Evolutionary conservation across 1,139 yeast genomes (phyloP), one percentile per base, ranked within the genome.

Genomic region (Keqinozyma sinolaborantium): DNA sequence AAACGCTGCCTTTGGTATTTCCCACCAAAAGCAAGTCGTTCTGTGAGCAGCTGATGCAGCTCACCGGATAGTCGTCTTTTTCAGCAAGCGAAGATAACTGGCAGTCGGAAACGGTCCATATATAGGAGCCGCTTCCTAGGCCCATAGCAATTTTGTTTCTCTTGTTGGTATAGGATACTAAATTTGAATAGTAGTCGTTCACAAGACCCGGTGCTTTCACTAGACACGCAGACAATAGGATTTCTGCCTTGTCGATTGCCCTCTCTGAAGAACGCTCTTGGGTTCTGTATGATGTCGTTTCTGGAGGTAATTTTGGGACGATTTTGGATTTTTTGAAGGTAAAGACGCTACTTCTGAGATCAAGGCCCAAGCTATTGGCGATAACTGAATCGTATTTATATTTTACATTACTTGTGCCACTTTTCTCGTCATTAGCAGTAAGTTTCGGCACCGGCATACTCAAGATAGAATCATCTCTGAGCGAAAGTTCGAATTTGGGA

Each of bases 111-210:
- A 72, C 74, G 5, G 75, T 69, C 95, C 96, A 88, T 20, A 80
- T 50, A 50, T 76, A 84, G 0, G 79, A 83, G 5, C 70, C 62
- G 2, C 61, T 50, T 0, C 79, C 80, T 24, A 87, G 57, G 0
- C 92, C 97, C 1, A 87, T 90, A 0, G 83, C 83, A 0, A 87
- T 62, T 20, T 64, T 64, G 16, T 70, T 70, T 1, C 76, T 58
- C 16, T 50, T 50, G 3, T 54, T 52, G 0, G 90, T 79, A 95
- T 95, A 87, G 8, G 90, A 74, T 0, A 87, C 73, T 30, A 84
- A 61, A 47, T 85, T 84, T 1, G 87, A 73, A 55, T 88, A 88
- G 51, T 80, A 88, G 52, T 88, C 96, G 49, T 86, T 83, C 36
- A 83, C 64, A 31, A 88, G 57, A 0, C 79, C 79, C 0, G 90